Evolutionary conservation across 768 basidiomycete species (phyloP), one percentile per base, ranked within the genome.

Genomic region (Tulasnella sp.): DNA sequence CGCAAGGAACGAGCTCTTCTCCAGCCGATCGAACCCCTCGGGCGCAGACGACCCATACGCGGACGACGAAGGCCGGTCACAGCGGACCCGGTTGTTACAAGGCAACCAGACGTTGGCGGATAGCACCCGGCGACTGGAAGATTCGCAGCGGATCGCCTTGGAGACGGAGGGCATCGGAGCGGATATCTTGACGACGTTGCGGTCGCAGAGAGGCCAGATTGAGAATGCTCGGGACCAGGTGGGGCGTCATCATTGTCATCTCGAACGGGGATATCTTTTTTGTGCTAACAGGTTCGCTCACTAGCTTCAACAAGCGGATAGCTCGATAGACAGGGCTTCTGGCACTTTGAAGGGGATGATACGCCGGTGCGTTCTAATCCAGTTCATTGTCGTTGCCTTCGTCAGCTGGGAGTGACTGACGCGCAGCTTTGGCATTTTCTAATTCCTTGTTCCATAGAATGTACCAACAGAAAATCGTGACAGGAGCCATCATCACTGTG

Each of bases 101-200:
- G 94, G 94, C 1, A 94, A 92, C 0, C 82, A 90, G 70, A 84
- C 91, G 68, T 85, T 99, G 37, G 91, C 93, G 79, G 93, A 97
- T 79, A 96, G 97, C 1, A 87, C 91, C 1, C 88, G 91, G 78
- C 86, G 97, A 52, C 83, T 99, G 73, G 91, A 95, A 79, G 96
- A 98, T 77, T 93, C 92, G 25, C 96, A 97, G 77, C 88, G 94
- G 31, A 88, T 99, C 52, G 97, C 97, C 12, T 84, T 99, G 39
- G 97, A 99, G 86, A 98, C 97, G 15, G 97, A 99, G 84, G 91
- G 93, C 81, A 91, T 98, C 64, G 97, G 97, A 11, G 91, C 95
- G 14, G 95, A 95, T 80, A 98, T 99, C 79, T 82, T 99, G 79
- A 83, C 90, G 81, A 95, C 92, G 82, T 85, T 99, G 78, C 84